Evolutionary conservation across 139 green algal genomes (phyloP), one percentile per base, ranked within the genome.

Genomic region (Chlorella ohadii): DNA sequence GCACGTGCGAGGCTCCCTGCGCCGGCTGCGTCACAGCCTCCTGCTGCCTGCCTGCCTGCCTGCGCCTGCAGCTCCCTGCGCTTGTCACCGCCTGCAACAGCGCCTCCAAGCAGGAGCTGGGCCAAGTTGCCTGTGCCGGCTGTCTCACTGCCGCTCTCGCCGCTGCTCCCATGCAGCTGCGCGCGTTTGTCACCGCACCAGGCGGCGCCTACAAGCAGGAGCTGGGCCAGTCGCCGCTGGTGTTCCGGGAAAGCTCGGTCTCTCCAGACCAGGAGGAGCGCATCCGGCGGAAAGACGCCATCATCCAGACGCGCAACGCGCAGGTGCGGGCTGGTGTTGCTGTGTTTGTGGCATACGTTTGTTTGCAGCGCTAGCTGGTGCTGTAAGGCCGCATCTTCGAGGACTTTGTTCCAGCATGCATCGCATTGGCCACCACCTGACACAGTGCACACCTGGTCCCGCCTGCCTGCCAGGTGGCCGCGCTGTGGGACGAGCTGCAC

Each of bases 401-500:
- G n/a, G n/a, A n/a, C n/a, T n/a, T n/a, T n/a, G n/a, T n/a, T n/a
- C n/a, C n/a, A n/a, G n/a, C n/a, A n/a, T n/a, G n/a, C n/a, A n/a
- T n/a, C n/a, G n/a, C n/a, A n/a, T n/a, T n/a, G n/a, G n/a, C n/a
- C n/a, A n/a, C n/a, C n/a, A n/a, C n/a, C n/a, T n/a, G n/a, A 39
- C 44, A 51, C 44, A 31, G 41, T 44, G 41, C 55, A 22, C 19
- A 31, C 22, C 31, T 19, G 3, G 38, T 38, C 17, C 9, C 23
- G 19, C 1, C 27, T 33, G 22, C 74, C n/a, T 23, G 1, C 51
- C 56, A 86, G 82, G 85, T 93, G 22, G 82, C 78, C 1, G 75
- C 88, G 4, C 83, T 93, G 34, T 93, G 88, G 90, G 88, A 91
- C 51, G 90, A 93, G 83, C 81, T 93, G 85, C 87, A 92, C 82